These are phyloP conservation scores for Tulasnella sp. DNA, from an alignment of 768 basidiomycete species.

Conservation along the genomic window DNA sequence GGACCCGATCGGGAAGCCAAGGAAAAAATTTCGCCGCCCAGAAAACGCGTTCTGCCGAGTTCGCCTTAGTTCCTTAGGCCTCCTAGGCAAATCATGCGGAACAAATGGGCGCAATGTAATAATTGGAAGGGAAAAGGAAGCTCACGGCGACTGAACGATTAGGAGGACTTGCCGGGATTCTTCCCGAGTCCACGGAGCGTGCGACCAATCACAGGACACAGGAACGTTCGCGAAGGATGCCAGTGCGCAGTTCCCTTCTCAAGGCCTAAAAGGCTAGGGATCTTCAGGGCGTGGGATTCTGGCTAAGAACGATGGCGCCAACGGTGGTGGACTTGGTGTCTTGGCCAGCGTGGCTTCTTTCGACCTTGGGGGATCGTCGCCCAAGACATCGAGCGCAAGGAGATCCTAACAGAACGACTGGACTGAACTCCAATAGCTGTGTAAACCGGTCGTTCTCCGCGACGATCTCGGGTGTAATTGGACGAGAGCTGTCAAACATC, in stretches of 20 bases:
- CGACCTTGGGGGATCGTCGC: not conserved
- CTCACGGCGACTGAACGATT: not conserved
- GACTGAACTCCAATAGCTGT: not conserved
- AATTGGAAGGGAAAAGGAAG: not conserved
- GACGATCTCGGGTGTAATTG: not conserved
- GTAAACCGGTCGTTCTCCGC: not conserved
- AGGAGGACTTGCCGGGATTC: not conserved
- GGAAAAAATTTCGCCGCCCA: not conserved
- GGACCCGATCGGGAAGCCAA: not conserved
- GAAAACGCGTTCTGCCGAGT: not conserved
- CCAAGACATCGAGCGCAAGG: not conserved
- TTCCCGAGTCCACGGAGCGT: not conserved
- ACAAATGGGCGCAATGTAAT: not conserved
- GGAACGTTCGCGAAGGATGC: not conserved
- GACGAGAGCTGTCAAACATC: not conserved
- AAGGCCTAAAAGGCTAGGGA: conserved; percentile 2
- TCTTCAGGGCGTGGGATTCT: not conserved
- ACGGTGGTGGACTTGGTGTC: not conserved
- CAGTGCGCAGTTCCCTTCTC: not conserved
- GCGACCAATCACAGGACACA: not conserved
- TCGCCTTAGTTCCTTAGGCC: not conserved
- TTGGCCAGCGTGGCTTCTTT: not conserved
- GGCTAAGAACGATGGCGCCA: not conserved
- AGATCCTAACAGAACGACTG: not conserved
- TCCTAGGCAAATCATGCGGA: not conserved